phyloP scores from a whole-genome alignment of 164 flowering plant genomes.

The Paratinospora sagittata region DNA sequence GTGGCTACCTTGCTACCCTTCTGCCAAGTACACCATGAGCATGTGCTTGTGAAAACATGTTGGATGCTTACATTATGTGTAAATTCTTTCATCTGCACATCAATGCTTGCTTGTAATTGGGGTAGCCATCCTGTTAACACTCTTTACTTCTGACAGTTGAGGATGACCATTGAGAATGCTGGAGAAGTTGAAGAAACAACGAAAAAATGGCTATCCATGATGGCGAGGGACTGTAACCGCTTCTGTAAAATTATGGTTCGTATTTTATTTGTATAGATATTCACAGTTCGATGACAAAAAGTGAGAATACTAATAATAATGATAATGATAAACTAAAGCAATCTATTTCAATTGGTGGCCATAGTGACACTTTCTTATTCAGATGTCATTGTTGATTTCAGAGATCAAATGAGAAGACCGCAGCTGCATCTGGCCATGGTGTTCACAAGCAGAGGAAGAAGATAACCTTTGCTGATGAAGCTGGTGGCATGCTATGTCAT shows the following conservation, averaged over 20 bases:
- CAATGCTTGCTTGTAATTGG: background rate
- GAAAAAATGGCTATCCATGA: conserved; percentile 57
- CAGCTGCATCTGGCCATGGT: conserved; percentile 17
- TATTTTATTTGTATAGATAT: conserved; percentile 3
- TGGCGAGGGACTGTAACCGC: conserved; percentile 78
- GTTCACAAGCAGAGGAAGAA: conserved; percentile 43
- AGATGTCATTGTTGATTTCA: conserved; percentile 21
- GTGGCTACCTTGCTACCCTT: background rate
- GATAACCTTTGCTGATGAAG: conserved; percentile 64
- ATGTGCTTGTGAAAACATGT: background rate
- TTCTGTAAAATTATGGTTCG: conserved; percentile 92
- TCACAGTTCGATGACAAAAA: background rate
- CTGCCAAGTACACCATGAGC: background rate
- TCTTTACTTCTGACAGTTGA: conserved; percentile 35
- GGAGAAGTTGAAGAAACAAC: conserved; percentile 53
- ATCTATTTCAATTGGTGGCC: background rate
- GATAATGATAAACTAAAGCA: too few species aligned
- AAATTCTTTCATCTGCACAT: too few species aligned
- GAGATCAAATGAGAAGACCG: conserved; percentile 30
- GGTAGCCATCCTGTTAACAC: background rate
- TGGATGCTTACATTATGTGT: background rate
- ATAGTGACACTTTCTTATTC: conserved; percentile 6
- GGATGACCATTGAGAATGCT: conserved; percentile 44
- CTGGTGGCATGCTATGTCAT: conserved; percentile 40
- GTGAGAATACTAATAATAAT: too few species aligned